Evolutionary conservation across 176 grass and related monocot genomes (phyloP), one percentile per base, ranked within the genome.

Genomic region (Carex scoparia): DNA sequence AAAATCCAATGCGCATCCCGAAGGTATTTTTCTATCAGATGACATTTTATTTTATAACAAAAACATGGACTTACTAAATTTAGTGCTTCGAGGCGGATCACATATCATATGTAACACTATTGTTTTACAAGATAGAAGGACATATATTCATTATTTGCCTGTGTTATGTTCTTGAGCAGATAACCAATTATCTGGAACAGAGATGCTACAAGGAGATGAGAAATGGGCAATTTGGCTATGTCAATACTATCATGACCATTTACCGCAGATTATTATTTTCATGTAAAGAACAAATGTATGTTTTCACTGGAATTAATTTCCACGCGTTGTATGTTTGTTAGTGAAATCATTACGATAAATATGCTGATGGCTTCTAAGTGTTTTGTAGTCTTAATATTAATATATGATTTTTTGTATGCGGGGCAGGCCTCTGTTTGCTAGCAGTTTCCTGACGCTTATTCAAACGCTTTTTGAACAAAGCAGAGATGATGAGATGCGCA

Each of bases 401-500:
- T 49, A 81, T 61, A 68, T 72, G 84, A 60, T 63, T 19, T 42
- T 54, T 61, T 82, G 35, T 90, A 58, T 51, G 89, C 53, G 57
- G 80, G 95, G 55, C 86, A 99, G 96, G 96, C 96, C 96, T 65
- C 63, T 99, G 57, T 91, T 99, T 84, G 96, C 96, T 38, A 95
- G 93, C 80, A 99, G 96, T 87, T 88, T 99, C 84, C 65, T 99
- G 84, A 89, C 84, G 82, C 93, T 99, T 76, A 86, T 95, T 65
- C 90, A 90, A 69, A 95, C 96, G 32, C 93, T 99, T 92, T 88
- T 99, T 71, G 93, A 94, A 78, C 96, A 99, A 99, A 98, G 88
- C 87, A 92, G 96, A 86, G 89, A 92, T 32, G 90, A 94, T 65
- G 91, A 99, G 81, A 91, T 99, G 89, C 89, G 94, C 65, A 94